phyloP scores from a whole-genome alignment of 352 stramenopile species.

The Globisporangium sylvaticum region DNA sequence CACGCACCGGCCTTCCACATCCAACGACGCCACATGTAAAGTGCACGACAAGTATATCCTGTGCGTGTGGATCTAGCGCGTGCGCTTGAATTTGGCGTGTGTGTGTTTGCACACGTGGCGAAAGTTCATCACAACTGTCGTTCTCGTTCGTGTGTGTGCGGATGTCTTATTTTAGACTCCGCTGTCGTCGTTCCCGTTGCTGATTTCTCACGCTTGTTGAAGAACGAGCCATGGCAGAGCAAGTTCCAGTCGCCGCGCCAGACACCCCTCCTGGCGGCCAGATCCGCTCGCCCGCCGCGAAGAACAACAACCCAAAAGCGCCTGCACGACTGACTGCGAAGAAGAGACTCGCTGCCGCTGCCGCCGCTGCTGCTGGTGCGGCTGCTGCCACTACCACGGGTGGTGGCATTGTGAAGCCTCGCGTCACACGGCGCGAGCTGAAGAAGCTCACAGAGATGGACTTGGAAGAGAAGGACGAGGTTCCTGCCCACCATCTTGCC shows the following conservation, averaged over 20 bases:
- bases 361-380: neutral
- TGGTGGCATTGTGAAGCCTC: slow-evolving; percentile 30
- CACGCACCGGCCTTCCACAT: neutral
- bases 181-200: neutral
- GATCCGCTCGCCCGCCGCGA: slow-evolving; percentile 34
- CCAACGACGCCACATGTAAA: neutral
- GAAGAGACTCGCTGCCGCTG: slow-evolving; percentile 23
- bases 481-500: neutral
- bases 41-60: neutral
- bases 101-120: neutral
- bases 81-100: neutral
- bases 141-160: neutral
- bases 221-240: slow-evolving; percentile 23
- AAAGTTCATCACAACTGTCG: neutral
- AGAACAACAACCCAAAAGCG: slow-evolving; percentile 33
- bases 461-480: slow-evolving; percentile 67
- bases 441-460: slow-evolving; percentile 79
- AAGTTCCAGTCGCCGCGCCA: slow-evolving; percentile 14
- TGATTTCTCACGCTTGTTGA: neutral
- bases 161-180: neutral
- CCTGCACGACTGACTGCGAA: slow-evolving; percentile 41
- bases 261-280: slow-evolving; percentile 25
- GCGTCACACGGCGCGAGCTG: slow-evolving; percentile 67
- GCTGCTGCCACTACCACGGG: neutral
- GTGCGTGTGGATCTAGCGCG: neutral